phyloP scores from a whole-genome alignment of 2,329 filamentous ascomycete genomes.

The Monilinia laxa region DNA sequence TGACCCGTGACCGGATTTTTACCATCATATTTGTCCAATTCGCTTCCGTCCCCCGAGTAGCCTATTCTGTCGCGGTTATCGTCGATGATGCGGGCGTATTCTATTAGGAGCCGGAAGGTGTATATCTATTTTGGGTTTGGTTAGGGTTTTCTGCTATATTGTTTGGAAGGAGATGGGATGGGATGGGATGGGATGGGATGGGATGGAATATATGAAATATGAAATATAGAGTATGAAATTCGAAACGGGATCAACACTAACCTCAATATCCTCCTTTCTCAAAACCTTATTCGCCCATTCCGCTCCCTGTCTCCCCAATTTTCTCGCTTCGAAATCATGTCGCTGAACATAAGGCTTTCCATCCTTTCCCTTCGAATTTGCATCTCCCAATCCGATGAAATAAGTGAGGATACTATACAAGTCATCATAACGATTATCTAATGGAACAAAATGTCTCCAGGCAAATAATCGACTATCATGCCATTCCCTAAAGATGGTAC shows the following conservation, averaged over 20 bases:
- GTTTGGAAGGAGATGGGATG: not conserved
- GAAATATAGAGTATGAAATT: too few species aligned
- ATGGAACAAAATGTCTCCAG: constrained; percentile 80
- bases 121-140: constrained; percentile 49
- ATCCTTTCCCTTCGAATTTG: constrained; percentile 51
- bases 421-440: constrained; percentile 72
- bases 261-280: constrained; percentile 70
- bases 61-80: constrained; percentile 42
- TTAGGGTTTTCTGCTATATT: not conserved
- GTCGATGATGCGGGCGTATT: constrained; percentile 52
- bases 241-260: constrained; percentile 44
- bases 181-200: not conserved
- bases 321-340: constrained; percentile 57
- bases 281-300: constrained; percentile 72
- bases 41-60: constrained; percentile 40
- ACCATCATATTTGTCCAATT: constrained; percentile 38
- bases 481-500: constrained; percentile 78
- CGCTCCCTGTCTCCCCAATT: constrained; percentile 63
- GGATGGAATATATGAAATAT: too few species aligned
- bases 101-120: constrained; percentile 64
- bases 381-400: constrained; percentile 60
- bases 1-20: constrained; percentile 30
- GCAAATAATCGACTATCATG: constrained; percentile 71
- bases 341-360: constrained; percentile 44
- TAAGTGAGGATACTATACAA: constrained; percentile 73